A percentile compares a stretch with the other conserved stretches of the same genome.
These are phyloP conservation scores for Wickerhamiella dianesei DNA, from an alignment of 805 yeast genomes.

Conservation along the genomic window DNA sequence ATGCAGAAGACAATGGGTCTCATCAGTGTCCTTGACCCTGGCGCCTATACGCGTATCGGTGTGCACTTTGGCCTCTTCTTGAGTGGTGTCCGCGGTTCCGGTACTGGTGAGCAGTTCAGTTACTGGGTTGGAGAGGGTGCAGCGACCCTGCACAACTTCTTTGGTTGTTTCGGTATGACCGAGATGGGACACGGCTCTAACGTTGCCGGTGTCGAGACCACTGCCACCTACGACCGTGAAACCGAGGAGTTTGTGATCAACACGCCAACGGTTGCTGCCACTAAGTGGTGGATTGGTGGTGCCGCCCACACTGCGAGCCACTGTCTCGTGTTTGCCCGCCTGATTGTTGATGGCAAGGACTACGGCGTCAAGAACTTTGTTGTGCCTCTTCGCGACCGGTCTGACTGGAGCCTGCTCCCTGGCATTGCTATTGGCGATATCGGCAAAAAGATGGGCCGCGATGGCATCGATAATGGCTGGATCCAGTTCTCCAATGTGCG, in stretches of 20 bases:
- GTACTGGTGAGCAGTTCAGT: conserved; percentile 67
- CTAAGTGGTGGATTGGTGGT: conserved; percentile 99
- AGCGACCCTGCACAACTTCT: conserved; percentile 27
- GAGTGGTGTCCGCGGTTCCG: conserved; percentile 72
- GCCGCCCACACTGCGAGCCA: conserved; percentile 93
- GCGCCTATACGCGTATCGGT: conserved; percentile 67
- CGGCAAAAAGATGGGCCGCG: conserved; percentile 92
- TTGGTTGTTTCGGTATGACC: conserved; percentile 90
- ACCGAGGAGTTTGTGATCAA: conserved; percentile 59
- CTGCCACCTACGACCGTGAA: conserved; percentile 59
- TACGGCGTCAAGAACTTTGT: conserved; percentile 88
- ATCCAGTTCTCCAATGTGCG: conserved; percentile 75
- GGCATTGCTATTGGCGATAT: conserved; percentile 84
- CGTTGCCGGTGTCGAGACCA: conserved; percentile 88
- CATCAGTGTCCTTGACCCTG: conserved; percentile 45
- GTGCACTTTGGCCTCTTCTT: conserved; percentile 80
- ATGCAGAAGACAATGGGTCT: conserved; percentile 19
- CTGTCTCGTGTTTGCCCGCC: conserved; percentile 70
- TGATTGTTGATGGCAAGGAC: conserved; percentile 69
- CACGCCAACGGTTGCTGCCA: conserved; percentile 85
- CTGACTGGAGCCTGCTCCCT: conserved; percentile 52
- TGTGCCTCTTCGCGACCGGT: conserved; percentile 71
- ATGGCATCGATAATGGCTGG: conserved; percentile 96
- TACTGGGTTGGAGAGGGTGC: conserved; percentile 66
- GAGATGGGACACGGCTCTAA: conserved; percentile 89